phyloP scores from a whole-genome alignment of 2,329 filamentous ascomycete genomes.

The Ophiocordyceps camponoti-floridani region DNA sequence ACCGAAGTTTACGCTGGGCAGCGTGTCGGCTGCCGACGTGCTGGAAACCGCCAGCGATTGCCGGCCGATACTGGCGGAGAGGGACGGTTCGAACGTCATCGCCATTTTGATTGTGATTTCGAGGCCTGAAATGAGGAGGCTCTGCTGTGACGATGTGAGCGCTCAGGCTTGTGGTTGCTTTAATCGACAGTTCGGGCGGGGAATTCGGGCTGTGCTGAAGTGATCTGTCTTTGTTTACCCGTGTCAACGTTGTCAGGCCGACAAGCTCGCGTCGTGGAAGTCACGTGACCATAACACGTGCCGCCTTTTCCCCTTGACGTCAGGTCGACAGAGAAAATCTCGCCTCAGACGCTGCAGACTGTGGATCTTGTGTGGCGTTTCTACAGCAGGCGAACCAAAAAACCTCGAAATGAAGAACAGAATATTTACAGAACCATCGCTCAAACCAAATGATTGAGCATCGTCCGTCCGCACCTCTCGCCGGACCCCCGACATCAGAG shows the following conservation, averaged over 20 bases:
- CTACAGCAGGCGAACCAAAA: not conserved
- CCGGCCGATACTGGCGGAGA: slow-evolving; percentile 40
- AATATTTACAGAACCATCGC: slow-evolving; percentile 6
- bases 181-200: not conserved
- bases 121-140: too few species aligned
- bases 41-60: slow-evolving; percentile 38
- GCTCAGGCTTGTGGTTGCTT: not conserved
- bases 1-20: slow-evolving; percentile 85
- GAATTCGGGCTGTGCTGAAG: not conserved
- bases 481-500: slow-evolving; percentile 13
- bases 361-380: not conserved
- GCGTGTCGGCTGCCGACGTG: slow-evolving; percentile 54
- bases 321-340: too few species aligned
- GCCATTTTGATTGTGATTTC: too few species aligned
- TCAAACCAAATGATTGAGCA: slow-evolving; percentile 19
- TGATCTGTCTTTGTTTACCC: slow-evolving; percentile 3
- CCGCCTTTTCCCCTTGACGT: not conserved
- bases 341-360: not conserved
- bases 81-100: slow-evolving; percentile 49
- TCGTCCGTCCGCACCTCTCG: slow-evolving; percentile 11
- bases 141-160: too few species aligned
- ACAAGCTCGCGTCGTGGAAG: slow-evolving; percentile 1
- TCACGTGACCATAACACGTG: slow-evolving; percentile 5
- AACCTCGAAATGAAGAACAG: slow-evolving; percentile 15
- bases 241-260: slow-evolving; percentile 9